Evolutionary conservation across 768 basidiomycete species (phyloP), one percentile per base, ranked within the genome.

Genomic region (Glaciozyma martinii): DNA sequence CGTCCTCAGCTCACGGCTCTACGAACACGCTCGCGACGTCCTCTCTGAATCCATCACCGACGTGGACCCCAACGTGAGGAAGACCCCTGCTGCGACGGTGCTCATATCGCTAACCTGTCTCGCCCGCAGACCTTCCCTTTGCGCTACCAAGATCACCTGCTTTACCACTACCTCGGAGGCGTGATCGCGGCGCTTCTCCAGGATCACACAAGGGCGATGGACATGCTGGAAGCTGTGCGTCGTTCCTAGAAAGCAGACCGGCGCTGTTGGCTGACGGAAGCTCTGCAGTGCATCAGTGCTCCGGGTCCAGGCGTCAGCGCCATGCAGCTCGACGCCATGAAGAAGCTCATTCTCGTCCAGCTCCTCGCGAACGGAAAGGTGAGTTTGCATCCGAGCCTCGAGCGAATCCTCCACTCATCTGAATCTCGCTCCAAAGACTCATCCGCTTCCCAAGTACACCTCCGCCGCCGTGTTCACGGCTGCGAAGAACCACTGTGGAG

Each of bases 161-260:
- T 82, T n/a, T 91, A 91, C 74, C 88, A 92, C 78, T 90, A 91
- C 75, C 78, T 83, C 3, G 89, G 86, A 5, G 90, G 89, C 2
- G 78, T 88, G n/a, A 82, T 81, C 1, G 79, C 86, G 1, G 81
- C 82, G 0, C 83, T 83, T 0, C 78, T 88, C 50, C 84, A 84
- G 71, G 79, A 79, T 23, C 91, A 86, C 84, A 71, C 78, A 3
- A 81, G 85, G 13, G 88, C 90, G 0, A 83, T 84, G 63, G 86
- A 89, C 61, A 85, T 82, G 67, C 86, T 92, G 57, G 90, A 94
- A 76, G 86, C 87, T 32, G 86, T 86, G 57, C 64, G 84, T 33
- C 57, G 21, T 18, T 16, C 23, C 37, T 16, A 0, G n/a, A n/a
- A n/a, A n/a, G n/a, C n/a, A n/a, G n/a, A n/a, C n/a, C n/a, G n/a